Evolutionary conservation across 768 basidiomycete genomes (phyloP), one percentile per base, ranked within the genome.

Genomic region (Ramaria sp.): DNA sequence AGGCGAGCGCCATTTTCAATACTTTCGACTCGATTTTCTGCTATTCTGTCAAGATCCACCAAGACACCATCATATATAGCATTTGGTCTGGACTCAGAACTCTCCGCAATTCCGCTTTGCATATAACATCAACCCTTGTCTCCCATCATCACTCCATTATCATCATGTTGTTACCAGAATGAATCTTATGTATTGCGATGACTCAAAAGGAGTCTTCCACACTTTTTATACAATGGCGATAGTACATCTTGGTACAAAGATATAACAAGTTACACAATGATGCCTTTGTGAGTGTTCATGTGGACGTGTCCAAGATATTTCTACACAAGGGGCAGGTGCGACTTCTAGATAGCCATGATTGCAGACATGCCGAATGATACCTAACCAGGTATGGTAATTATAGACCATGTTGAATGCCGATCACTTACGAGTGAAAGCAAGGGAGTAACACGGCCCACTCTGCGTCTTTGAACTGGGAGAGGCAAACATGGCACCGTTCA

Each of bases 401-500:
- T 15, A 47, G 53, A 54, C 7, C 55, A 5, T 11, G 37, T 60
- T 11, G 58, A 54, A 41, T 13, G 30, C 46, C 34, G 27, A 69
- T 73, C 63, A 51, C 79, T 65, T 77, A 72, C 70, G 89, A 87
- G 60, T 71, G 73, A 66, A 87, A 90, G 19, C 65, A 69, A 13
- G 78, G 77, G 3, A 78, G 76, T 67, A 86, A 63, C 34, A 77
- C 77, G 13, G 77, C 84, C 56, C 64, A 62, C 58, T 89, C 83
- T 17, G 69, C 77, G 7, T 70, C 73, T 68, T 73, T 81, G 70
- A 87, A 90, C 69, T 83, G 83, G 48, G 75, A 77, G 66, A 88
- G 70, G 65, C 88, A 90, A 51, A 88, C 82, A 41, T 82, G 78
- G 67, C 88, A 91, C 63, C 79, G 79, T 60, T 84, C 80, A 34